Base-by-base conservation (phyloP, 352 stramenopile species). In the Globisporangium paddicum region DNA sequence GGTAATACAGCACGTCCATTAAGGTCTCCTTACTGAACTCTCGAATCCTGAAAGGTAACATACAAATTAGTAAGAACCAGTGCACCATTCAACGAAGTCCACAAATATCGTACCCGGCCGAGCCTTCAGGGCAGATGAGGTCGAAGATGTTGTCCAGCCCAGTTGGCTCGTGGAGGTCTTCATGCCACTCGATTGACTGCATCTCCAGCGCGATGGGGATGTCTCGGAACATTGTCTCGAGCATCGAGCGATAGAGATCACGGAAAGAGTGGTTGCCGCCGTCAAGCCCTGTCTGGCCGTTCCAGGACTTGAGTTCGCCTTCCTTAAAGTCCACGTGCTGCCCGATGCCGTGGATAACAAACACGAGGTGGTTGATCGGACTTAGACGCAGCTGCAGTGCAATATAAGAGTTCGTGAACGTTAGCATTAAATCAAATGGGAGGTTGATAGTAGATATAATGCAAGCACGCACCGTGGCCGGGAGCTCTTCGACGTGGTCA, bases 21-120 rank as follows among this genome's bases (percentile, higher is more conserved):
- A 98, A 73, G 0, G 92, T 97, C 67, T 97, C 90, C 63, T 98
- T 98, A 62, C 89, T 96, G 63, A 97, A 98, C 30, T 96, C 77
- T 40, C 92, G 78, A 64, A 98, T 90, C 37, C 86, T 93, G 61
- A 8, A 26, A 5, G 10, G 3, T 32, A 28, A 25, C n/a, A 19
- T 32, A 30, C 32, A 40, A 28, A 23, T 32, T 32, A 32, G 28
- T 32, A 32, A 32, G 28, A 32, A 32, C 28, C 28, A 32, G 28
- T 32, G 28, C 28, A 6, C 28, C 28, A 32, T 32, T 32, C 28
- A 32, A 32, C 28, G 6, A 32, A 32, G 5, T n/a, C 8, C 7
- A 46, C 42, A 30, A 4, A 25, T 49, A 3, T 30, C 76, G 42
- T 73, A 93, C 84, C 75, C 71, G 40, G 80, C 74, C 1, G 79